phyloP scores from a whole-genome alignment of 2,329 filamentous ascomycete genomes.

The Xylaria sp. region DNA sequence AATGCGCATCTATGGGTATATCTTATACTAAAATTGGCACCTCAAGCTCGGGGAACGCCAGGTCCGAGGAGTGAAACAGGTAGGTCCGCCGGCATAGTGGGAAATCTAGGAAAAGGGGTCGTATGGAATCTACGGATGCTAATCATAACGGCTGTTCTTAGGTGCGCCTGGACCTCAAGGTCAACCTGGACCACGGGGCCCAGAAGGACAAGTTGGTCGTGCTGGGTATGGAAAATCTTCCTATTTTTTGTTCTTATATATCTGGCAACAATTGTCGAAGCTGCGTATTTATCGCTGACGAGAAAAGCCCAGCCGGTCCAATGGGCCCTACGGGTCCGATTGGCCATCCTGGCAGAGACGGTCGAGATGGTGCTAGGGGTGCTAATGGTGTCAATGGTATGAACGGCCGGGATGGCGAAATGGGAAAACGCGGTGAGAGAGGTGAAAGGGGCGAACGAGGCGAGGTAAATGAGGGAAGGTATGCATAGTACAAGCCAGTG shows the following conservation, averaged over 20 bases:
- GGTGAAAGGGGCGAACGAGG: conserved; percentile 4
- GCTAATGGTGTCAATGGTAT: conserved; percentile 5
- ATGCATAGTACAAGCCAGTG: conserved; percentile 11
- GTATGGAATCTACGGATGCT: neutral
- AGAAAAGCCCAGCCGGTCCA: conserved; percentile 5
- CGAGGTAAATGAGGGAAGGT: conserved; percentile 19
- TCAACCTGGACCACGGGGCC: conserved; percentile 13
- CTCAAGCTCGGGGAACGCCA: conserved; percentile 15
- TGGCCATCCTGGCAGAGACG: conserved; percentile 23
- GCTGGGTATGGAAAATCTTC: conserved; percentile 20
- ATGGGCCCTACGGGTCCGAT: neutral
- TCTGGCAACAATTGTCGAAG: neutral
- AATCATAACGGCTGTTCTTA: neutral
- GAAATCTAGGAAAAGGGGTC: neutral
- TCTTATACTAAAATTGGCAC: neutral
- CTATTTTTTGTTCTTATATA: neutral
- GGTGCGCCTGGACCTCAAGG: conserved; percentile 31
- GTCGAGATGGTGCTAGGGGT: conserved; percentile 23
- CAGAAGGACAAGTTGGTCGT: conserved; percentile 25
- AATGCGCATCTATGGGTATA: too few relatives aligned
- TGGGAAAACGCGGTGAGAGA: neutral
- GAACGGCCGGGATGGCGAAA: conserved; percentile 7
- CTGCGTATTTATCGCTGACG: neutral
- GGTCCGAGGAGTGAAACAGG: conserved; percentile 32
- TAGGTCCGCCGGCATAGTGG: neutral